Conservation (phyloP, 75 land plant species). For the Pinus tabuliformis region DNA sequence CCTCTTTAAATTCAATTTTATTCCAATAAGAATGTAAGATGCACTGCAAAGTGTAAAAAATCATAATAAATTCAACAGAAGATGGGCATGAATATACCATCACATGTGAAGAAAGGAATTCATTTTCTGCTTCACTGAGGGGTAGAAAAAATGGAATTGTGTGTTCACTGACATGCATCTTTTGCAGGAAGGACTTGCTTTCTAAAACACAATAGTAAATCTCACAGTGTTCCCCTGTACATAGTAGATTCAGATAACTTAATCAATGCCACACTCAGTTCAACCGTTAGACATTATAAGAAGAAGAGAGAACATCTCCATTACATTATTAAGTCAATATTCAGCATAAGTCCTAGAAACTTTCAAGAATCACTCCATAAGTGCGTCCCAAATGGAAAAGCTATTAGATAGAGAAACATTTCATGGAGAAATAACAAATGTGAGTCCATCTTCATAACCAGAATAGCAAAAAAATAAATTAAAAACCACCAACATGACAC, state of each 20-base stretch:
- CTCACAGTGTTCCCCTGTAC: slow-evolving; percentile 78
- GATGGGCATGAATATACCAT: slow-evolving; percentile 36
- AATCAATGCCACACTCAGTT: background rate
- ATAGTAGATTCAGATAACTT: slow-evolving; percentile 1
- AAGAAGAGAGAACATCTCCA: background rate
- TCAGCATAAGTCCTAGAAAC: background rate
- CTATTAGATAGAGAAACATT: background rate
- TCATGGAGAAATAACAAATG: background rate
- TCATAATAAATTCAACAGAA: background rate
- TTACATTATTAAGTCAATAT: background rate
- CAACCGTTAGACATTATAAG: background rate
- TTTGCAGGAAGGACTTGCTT: slow-evolving; percentile 74
- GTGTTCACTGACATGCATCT: slow-evolving; percentile 75
- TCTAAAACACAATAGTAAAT: slow-evolving; percentile 80
- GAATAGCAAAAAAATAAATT: background rate
- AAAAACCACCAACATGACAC: background rate
- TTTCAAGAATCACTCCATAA: background rate
- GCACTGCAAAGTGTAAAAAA: background rate
- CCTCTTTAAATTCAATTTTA: background rate
- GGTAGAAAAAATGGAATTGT: slow-evolving; percentile 85
- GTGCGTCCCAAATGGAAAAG: background rate
- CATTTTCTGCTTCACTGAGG: slow-evolving; percentile 72
- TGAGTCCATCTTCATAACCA: too few species aligned
- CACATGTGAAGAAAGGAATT: slow-evolving; percentile 73
- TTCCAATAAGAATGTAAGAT: background rate